A percentile compares a stretch with the other conserved stretches of the same genome.
Evolutionary conservation across 169 alveolate genomes (phyloP).

Genomic region (Ichthyophthirius multifiliis): DNA sequence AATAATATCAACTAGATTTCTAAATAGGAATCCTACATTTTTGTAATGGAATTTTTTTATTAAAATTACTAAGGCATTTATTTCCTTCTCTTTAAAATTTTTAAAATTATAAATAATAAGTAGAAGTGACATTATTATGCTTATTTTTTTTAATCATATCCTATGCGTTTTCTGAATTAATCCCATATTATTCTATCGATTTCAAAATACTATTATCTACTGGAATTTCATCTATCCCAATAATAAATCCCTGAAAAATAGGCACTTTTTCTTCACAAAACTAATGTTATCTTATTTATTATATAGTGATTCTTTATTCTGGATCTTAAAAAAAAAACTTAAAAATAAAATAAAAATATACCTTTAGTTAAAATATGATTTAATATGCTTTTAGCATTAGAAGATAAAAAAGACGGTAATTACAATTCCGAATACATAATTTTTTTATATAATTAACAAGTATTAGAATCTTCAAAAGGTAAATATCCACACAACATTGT

Average conservation of each 20-base stretch:
- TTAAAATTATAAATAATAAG: slow-evolving; percentile 42
- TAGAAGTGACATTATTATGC: slow-evolving; percentile 48
- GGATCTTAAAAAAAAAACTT: slow-evolving; percentile 52
- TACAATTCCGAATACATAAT: slow-evolving; percentile 62
- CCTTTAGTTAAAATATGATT: slow-evolving; percentile 48
- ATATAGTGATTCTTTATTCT: slow-evolving; percentile 58
- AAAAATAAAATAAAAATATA: neutral
- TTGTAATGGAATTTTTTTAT: too few relatives aligned
- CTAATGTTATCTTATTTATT: slow-evolving; percentile 65
- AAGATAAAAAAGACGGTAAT: slow-evolving; percentile 60
- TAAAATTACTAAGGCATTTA: too few relatives aligned
- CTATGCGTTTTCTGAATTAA: slow-evolving; percentile 41
- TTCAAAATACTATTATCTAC: slow-evolving; percentile 52
- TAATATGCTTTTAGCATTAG: slow-evolving; percentile 67
- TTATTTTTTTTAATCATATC: slow-evolving; percentile 42
- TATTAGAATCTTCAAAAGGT: slow-evolving; percentile 82
- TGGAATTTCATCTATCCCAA: slow-evolving; percentile 49
- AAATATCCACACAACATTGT: slow-evolving; percentile 82
- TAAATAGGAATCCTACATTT: too few relatives aligned
- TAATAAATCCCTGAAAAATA: slow-evolving; percentile 31
- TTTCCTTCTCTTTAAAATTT: slow-evolving; percentile 41
- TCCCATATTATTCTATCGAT: slow-evolving; percentile 45
- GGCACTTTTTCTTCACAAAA: slow-evolving; percentile 16
- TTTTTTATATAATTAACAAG: slow-evolving; percentile 69
- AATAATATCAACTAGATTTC: too few relatives aligned